A percentile compares a stretch with the other conserved stretches of the same genome.
These are phyloP conservation scores for Andrographis paniculata DNA, from an alignment of 305 asterid genomes.

Conservation along the genomic window DNA sequence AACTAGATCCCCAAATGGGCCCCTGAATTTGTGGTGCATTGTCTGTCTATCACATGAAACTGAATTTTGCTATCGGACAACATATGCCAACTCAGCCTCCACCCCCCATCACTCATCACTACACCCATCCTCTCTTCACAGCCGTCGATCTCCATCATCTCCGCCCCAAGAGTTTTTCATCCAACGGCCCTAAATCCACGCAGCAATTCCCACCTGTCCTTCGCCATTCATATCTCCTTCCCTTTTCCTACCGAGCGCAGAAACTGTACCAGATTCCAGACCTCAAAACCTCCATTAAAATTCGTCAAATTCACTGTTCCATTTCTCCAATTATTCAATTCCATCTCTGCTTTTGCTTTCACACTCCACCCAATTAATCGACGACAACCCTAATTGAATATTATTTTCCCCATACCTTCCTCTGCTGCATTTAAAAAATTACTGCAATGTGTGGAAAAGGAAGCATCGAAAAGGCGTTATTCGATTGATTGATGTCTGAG, in stretches of 20 bases:
- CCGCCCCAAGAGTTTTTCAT: neutral
- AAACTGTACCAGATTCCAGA: conserved; percentile 7
- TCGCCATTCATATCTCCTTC: conserved; percentile 10
- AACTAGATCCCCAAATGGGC: neutral
- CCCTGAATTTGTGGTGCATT: neutral
- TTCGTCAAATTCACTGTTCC: conserved; percentile 13
- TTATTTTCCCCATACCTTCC: neutral
- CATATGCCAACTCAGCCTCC: conserved; percentile 16
- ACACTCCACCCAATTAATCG: neutral
- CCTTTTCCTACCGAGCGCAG: neutral
- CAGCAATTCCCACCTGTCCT: neutral
- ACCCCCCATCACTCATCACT: neutral
- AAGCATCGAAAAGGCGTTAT: conserved; percentile 12
- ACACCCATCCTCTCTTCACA: neutral
- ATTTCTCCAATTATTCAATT: conserved; percentile 3
- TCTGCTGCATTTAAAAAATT: conserved; percentile 2
- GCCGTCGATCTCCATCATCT: neutral
- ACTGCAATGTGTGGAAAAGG: conserved; percentile 4
- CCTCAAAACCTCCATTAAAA: neutral
- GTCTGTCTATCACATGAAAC: conserved; percentile 9
- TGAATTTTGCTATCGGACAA: conserved; percentile 12
- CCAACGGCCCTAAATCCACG: neutral
- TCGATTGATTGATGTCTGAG: neutral
- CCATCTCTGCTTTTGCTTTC: neutral
- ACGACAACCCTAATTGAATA: neutral